Base-by-base conservation (phyloP, 2,329 filamentous ascomycete species). In the Zymoseptoria ardabiliae region DNA sequence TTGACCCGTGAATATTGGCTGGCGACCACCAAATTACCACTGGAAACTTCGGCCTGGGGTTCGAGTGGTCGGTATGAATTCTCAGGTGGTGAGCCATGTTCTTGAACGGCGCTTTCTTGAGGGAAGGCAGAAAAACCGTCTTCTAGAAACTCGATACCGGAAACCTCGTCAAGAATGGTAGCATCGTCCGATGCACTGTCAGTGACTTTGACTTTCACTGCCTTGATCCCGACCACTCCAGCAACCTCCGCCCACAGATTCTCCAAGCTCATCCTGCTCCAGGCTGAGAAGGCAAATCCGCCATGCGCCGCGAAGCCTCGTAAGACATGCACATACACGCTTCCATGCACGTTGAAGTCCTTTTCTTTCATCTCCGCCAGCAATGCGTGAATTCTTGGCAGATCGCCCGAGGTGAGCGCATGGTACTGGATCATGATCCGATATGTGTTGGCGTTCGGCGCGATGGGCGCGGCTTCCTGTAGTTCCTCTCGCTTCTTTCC, bases 281-380 rank as follows among this genome's bases (percentile, higher is more conserved):
- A 99, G 11, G 84, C 80, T 0, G 86, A 85, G 63, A 85, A 78
- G 22, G 78, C 75, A 19, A 81, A 74, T 23, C 85, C 85, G 10
- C 92, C 93, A 69, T 96, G 87, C 2, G 77, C 73, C 30, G 82
- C 80, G 70, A 97, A 99, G 0, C 89, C 91, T 67, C 90, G 87
- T 75, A 97, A 89, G 3, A 97, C 78, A 7, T 88, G 81, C 45
- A 94, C 78, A 69, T 93, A 97, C 22, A 96, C 82, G 59, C 87
- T 82, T 5, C 88, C 88, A 61, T 93, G 85, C 17, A 93, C 76
- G 0, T 85, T 83, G 3, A 96, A 79, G 2, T 81, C 76, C 65
- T 86, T 85, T 45, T 77, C 75, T 58, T 83, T 84, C 91, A 97
- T 96, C 71, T 97, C 93, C 53, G 85, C 82, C 21, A 99, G 77